phyloP scores from a whole-genome alignment of 1,284 basidiomycete genomes.

The Neolentinus lepideus region DNA sequence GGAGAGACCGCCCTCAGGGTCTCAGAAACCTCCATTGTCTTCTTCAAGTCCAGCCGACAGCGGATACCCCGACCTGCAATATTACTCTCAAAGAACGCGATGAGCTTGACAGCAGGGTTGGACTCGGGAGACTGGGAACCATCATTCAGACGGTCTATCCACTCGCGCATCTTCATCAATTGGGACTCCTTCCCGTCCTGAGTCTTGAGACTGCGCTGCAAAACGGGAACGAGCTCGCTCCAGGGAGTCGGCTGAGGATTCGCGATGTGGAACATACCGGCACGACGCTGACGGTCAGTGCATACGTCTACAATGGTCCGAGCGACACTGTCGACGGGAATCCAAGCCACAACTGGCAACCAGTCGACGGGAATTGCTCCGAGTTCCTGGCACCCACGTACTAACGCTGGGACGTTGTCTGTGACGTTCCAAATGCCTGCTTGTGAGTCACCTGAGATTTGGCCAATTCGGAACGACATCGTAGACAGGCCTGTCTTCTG shows the following conservation, averaged over 20 bases:
- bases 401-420: constrained; percentile 24
- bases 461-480: constrained; percentile 17
- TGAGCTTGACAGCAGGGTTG: constrained; percentile 6
- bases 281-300: not conserved
- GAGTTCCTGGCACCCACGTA: constrained; percentile 18
- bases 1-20: constrained; percentile 5
- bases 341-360: constrained; percentile 15
- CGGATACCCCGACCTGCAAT: constrained; percentile 5
- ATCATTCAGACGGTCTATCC: constrained; percentile 4
- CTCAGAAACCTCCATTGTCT: constrained; percentile 5
- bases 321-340: constrained; percentile 10
- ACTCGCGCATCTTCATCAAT: constrained; percentile 3
- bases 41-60: constrained; percentile 4
- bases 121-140: constrained; percentile 3
- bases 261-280: constrained; percentile 10
- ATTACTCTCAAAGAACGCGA: constrained; percentile 8
- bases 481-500: constrained; percentile 10
- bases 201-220: constrained; percentile 3
- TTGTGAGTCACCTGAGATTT: constrained; percentile 18
- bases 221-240: constrained; percentile 2
- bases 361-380: constrained; percentile 8
- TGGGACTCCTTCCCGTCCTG: not conserved
- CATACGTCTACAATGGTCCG: constrained; percentile 10
- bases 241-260: constrained; percentile 10
- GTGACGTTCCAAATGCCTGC: constrained; percentile 22